Conservation (phyloP, 179 eudicot genomes). For the Drosera spatulata region DNA sequence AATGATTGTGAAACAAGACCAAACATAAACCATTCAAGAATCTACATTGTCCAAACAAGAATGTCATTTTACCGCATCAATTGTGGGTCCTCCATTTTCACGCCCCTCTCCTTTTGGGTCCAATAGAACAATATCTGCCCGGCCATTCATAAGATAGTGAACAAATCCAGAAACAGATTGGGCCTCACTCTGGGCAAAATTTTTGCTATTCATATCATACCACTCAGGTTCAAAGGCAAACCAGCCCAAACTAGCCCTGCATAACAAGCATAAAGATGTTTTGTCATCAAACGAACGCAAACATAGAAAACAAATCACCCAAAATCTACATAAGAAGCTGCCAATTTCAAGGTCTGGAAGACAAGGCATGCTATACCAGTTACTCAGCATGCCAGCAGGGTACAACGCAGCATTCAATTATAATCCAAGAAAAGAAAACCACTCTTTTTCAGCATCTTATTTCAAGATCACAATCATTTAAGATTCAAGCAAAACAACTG, state of each 20-base stretch:
- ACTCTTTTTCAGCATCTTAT: no score
- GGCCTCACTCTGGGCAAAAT: conserved; percentile 84
- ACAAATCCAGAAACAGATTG: conserved; percentile 80
- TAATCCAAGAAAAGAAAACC: no score
- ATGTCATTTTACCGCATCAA: conserved; percentile 51
- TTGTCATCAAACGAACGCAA: not conserved
- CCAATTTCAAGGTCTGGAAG: no score
- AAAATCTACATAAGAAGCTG: no score
- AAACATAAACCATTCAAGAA: not conserved
- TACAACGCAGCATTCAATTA: no score
- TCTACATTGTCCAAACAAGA: no score
- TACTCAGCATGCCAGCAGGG: no score
- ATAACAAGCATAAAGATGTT: conserved; percentile 7
- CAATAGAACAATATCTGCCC: conserved; percentile 34
- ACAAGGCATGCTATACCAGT: no score
- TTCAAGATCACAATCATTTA: no score
- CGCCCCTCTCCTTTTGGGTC: conserved; percentile 54
- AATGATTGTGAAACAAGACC: not conserved
- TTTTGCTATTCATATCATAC: conserved; percentile 65
- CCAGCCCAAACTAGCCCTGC: conserved; percentile 94
- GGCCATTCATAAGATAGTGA: conserved; percentile 61
- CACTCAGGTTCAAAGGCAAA: conserved; percentile 91
- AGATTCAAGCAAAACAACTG: no score
- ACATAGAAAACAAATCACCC: not conserved
- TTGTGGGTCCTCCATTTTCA: conserved; percentile 63